Evolutionary conservation across 805 yeast species (phyloP), one percentile per base, ranked within the genome.

Genomic region (Pichia paraexigua): DNA sequence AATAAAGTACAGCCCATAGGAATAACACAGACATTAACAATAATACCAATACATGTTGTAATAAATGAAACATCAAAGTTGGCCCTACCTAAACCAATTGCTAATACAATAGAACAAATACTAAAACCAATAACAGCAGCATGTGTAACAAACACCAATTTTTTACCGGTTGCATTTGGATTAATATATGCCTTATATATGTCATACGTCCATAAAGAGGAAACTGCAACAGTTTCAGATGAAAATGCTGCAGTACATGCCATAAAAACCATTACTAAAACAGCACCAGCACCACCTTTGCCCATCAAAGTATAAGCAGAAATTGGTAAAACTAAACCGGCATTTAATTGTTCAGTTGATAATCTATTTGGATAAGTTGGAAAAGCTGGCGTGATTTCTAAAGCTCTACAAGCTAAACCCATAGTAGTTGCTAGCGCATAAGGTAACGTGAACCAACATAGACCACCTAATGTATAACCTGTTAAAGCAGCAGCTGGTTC

Each of bases 221-320:
- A 74, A 5, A 76, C 79, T 8, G 82, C 78, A 60, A 77, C 74
- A 48, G 75, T 67, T 63, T 77, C 81, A 17, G 80, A 76, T n/a
- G 79, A 74, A 73, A 74, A 75, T 49, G 80, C 80, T 22, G 80
- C 75, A 0, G 82, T 77, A 21, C 71, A 75, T 21, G 80, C 79
- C 76, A 76, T 75, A 61, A 77, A 77, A 3, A 76, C 70, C 67
- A 77, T 65, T 43, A 74, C 58, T 48, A 77, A 67, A 17, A 77
- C 69, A 55, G 73, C 73, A 37, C 71, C 78, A 2, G 76, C 76
- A 39, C 80, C 81, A 45, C 76, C 74, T 50, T 66, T 74, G 44
- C 82, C 82, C 62, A 76, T 67, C 30, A 77, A 63, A 2, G 79
- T 77, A 43, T 70, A 73, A 4, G 80, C 77, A 21, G 79, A 74